Percentiles rank a stretch among this genome's conserved stretches.
These are phyloP conservation scores for Tylopilus sp. DNA, from an alignment of 1,284 basidiomycete species.

Conservation along the genomic window DNA sequence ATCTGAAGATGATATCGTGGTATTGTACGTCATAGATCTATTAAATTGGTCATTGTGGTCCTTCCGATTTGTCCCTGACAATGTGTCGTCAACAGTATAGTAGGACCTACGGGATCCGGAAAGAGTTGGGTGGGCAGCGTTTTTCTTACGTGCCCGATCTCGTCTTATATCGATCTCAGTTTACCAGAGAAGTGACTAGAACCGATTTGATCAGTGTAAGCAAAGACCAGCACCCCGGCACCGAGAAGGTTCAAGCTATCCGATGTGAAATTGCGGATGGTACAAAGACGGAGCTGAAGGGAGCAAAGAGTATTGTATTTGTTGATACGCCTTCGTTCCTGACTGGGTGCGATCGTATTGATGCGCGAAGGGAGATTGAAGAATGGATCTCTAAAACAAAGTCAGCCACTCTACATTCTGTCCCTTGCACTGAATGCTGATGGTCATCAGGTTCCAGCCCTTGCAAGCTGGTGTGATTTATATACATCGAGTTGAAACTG, in stretches of 20 bases:
- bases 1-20: constrained; percentile 27
- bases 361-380: constrained; percentile 19
- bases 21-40: constrained; percentile 23
- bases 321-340: constrained; percentile 35
- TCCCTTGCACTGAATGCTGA: constrained; percentile 1
- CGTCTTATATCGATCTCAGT: constrained; percentile 20
- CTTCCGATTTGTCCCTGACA: not conserved
- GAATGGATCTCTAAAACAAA: constrained; percentile 12
- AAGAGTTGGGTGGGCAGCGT: constrained; percentile 36
- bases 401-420: not conserved
- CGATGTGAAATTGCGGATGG: constrained; percentile 30
- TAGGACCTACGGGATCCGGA: constrained; percentile 36
- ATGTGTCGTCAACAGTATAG: constrained; percentile 18
- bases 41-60: not conserved
- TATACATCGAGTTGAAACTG: constrained; percentile 34
- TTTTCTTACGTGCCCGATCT: not conserved
- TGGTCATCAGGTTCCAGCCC: constrained; percentile 11
- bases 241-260: constrained; percentile 25
- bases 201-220: constrained; percentile 16
- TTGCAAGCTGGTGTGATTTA: constrained; percentile 28
- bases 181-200: constrained; percentile 25
- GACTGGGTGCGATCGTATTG: constrained; percentile 14
- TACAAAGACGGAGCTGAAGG: constrained; percentile 12
- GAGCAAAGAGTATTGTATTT: constrained; percentile 25
- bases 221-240: constrained; percentile 21